Percentiles rank a stretch among this genome's conserved stretches.
phyloP scores from a whole-genome alignment of 2,329 filamentous ascomycete species.

The Ophiostoma tasmaniense region DNA sequence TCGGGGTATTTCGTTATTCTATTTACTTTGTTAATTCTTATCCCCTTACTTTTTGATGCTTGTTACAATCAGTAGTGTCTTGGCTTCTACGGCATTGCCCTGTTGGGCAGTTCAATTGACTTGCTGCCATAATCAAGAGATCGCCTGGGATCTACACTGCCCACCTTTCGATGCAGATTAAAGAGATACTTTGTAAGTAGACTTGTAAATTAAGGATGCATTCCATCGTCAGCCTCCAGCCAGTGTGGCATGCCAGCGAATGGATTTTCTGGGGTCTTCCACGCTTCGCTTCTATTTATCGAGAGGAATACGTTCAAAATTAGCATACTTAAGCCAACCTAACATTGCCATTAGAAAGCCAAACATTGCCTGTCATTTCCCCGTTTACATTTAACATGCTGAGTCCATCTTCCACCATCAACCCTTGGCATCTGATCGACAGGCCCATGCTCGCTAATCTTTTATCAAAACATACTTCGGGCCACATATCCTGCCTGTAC shows the following conservation, averaged over 20 bases:
- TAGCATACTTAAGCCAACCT: no score
- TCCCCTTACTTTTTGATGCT: neutral
- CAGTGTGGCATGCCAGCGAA: no score
- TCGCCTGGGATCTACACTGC: neutral
- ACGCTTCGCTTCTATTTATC: no score
- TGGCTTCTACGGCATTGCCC: neutral
- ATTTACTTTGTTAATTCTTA: neutral
- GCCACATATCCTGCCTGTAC: neutral
- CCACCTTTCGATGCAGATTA: neutral
- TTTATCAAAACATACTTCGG: neutral
- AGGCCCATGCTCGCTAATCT: neutral
- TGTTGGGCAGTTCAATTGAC: neutral
- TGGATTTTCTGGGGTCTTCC: no score
- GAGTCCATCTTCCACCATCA: neutral
- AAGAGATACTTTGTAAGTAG: neutral
- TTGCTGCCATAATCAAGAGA: neutral
- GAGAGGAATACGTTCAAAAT: no score
- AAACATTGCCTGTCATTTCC: no score
- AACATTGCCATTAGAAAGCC: no score
- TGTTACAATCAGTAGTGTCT: neutral
- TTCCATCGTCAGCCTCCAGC: no score
- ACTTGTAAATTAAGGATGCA: no score
- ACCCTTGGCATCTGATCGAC: neutral
- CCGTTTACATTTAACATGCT: no score
- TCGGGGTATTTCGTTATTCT: neutral